Evolutionary conservation across 352 stramenopile genomes (phyloP).

Genomic region (Phytopythium ostracodes): DNA sequence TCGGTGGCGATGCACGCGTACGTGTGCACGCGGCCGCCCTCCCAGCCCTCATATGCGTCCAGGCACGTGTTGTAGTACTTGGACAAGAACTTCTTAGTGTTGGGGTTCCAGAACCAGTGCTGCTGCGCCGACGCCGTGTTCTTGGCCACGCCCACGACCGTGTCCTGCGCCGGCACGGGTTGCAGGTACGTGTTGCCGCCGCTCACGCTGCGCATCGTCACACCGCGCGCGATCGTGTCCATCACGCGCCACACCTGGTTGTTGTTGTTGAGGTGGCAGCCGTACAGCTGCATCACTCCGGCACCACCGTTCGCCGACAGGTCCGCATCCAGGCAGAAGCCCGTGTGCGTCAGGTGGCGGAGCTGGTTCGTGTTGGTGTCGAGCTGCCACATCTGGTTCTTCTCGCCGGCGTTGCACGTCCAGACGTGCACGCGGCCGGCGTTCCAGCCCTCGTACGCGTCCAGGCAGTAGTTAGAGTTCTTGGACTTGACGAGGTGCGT

Average conservation of each 20-base stretch:
- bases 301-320: constrained; percentile 28
- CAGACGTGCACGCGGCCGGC: constrained; percentile 46
- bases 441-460: constrained; percentile 54
- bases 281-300: constrained; percentile 24
- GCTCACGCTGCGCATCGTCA: constrained; percentile 23
- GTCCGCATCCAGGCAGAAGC: constrained; percentile 63
- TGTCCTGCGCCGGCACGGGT: constrained; percentile 24
- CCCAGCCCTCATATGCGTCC: constrained; percentile 53
- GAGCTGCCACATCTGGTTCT: constrained; percentile 42
- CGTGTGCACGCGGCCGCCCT: constrained; percentile 52
- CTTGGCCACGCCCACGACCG: constrained; percentile 17
- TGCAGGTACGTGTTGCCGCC: constrained; percentile 22
- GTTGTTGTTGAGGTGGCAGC: constrained; percentile 45
- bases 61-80: constrained; percentile 50
- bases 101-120: constrained; percentile 48
- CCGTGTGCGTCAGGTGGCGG: constrained; percentile 32
- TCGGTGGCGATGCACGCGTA: constrained; percentile 49
- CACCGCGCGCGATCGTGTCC: constrained; percentile 11
- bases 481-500: constrained; percentile 40
- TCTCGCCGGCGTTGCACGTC: constrained; percentile 26
- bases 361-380: constrained; percentile 38
- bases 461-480: constrained; percentile 44
- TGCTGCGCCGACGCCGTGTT: constrained; percentile 18
- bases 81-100: constrained; percentile 30
- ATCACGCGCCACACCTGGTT: constrained; percentile 39